Evolutionary conservation across 192 early-diverging fungal genomes (phyloP).

Genomic region (Spizellomyces punctatus): DNA sequence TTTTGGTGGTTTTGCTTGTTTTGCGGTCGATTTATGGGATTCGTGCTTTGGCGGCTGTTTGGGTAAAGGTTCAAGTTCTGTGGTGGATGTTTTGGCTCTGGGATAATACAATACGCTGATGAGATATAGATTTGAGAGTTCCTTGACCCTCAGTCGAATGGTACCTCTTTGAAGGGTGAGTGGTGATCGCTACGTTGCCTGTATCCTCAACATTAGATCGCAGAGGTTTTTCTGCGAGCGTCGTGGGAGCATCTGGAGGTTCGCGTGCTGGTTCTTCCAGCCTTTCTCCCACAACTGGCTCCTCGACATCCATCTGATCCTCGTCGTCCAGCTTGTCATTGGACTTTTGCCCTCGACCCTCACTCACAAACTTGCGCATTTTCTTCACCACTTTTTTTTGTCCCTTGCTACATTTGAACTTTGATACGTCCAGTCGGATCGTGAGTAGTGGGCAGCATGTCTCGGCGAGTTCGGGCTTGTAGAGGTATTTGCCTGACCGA

Average conservation of each 20-base stretch:
- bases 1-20: slow-evolving; percentile 7
- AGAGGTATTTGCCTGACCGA: slow-evolving; percentile 71
- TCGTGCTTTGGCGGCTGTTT: too few species aligned
- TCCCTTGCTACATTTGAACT: slow-evolving; percentile 62
- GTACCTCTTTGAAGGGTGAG: too few species aligned
- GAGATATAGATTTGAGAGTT: too few species aligned
- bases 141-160: too few species aligned
- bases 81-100: neutral
- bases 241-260: neutral
- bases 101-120: neutral
- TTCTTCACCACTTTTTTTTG: slow-evolving; percentile 70
- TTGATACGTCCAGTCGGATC: slow-evolving; percentile 62
- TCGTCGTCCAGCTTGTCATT: slow-evolving; percentile 13
- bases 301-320: slow-evolving; percentile 6
- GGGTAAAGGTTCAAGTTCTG: neutral
- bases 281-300: neutral
- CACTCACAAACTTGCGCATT: slow-evolving; percentile 45
- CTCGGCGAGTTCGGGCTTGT: slow-evolving; percentile 67
- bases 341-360: slow-evolving; percentile 7
- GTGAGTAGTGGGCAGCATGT: slow-evolving; percentile 80
- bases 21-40: neutral
- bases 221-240: too few species aligned
- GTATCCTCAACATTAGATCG: too few species aligned
- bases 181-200: too few species aligned
- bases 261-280: neutral